Base-by-base conservation (phyloP, 2,329 filamentous ascomycete genomes). In the Dissoconium aciculare region DNA sequence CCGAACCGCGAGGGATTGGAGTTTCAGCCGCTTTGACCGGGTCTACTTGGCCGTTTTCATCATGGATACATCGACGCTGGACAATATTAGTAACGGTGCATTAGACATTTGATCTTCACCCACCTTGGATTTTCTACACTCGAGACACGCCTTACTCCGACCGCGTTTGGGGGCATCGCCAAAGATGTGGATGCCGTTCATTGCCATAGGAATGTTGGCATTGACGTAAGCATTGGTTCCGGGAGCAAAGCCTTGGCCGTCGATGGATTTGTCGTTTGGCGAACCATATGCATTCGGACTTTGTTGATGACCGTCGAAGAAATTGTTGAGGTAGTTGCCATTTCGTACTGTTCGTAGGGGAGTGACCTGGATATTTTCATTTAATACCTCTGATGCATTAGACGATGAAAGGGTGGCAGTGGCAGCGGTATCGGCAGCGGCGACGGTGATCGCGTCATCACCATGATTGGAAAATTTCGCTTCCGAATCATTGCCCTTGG, bases 91-190 rank as follows among this genome's bases (percentile, higher is more conserved):
- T 17, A 11, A 17, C 13, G 4, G 10, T 3, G 13, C 8, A 23
- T 4, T 28, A 23, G 17, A 32, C 28, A 35, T 30, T 36, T 19
- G n/a, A 19, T 28, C 31, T 13, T 19, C 33, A 27, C 64, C 52
- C 49, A 74, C 71, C 62, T 76, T 76, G 61, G 70, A 74, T 50
- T 73, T 75, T 27, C 72, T 66, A 52, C 72, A 77, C 43, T 75
- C 71, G 35, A 71, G 63, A 48, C 72, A 77, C 26, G 72, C 72
- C 51, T 74, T 75, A 44, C 64, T 73, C 43, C 71, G 40, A 15
- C 52, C 51, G 10, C 51, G 51, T 36, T 54, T 56, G 15, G 42
- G 39, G 15, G 37, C 31, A 29, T 51, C 48, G 17, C 47, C 71
- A 71, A 37, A 71, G 66, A 54, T 73, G 67, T 47, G 63, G 65